These are phyloP conservation scores for Yarrowia hollandica DNA, from an alignment of 805 yeast genomes.

Conservation along the genomic window DNA sequence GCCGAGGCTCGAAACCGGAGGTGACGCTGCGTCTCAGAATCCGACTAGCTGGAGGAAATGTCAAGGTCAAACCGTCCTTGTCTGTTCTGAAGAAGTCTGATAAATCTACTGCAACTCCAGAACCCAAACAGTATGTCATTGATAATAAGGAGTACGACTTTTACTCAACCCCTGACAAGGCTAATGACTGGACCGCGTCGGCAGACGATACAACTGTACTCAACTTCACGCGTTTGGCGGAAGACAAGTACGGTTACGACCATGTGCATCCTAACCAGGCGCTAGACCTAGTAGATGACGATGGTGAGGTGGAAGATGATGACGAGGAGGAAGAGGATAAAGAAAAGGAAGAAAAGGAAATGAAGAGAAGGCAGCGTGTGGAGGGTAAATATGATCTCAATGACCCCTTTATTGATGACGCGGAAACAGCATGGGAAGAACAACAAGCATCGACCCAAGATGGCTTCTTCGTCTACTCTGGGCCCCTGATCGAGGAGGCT, in stretches of 20 bases:
- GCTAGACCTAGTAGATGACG: slow-evolving; percentile 51
- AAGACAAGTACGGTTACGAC: slow-evolving; percentile 81
- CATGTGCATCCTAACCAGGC: slow-evolving; percentile 61
- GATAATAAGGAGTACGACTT: slow-evolving; percentile 25
- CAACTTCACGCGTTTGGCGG: slow-evolving; percentile 72
- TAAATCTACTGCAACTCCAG: not conserved
- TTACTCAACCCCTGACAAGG: slow-evolving; percentile 24
- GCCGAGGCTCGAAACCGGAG: slow-evolving; percentile 14
- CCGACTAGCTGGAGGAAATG: slow-evolving; percentile 21
- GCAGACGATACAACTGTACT: slow-evolving; percentile 46
- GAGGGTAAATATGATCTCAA: slow-evolving; percentile 89
- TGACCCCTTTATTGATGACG: slow-evolving; percentile 96
- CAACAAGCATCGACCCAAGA: slow-evolving; percentile 89
- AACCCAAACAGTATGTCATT: slow-evolving; percentile 21
- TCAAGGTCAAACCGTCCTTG: slow-evolving; percentile 16
- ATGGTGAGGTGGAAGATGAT: slow-evolving; percentile 45
- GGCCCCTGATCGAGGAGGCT: slow-evolving; percentile 59
- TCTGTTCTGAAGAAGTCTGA: slow-evolving; percentile 9
- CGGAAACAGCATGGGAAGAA: slow-evolving; percentile 89
- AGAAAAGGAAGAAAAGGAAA: slow-evolving; percentile 36
- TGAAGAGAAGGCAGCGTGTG: slow-evolving; percentile 54
- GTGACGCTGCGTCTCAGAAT: slow-evolving; percentile 17
- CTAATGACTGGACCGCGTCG: slow-evolving; percentile 25
- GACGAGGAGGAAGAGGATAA: slow-evolving; percentile 37
- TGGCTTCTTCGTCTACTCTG: slow-evolving; percentile 94